A percentile compares a stretch with the other conserved stretches of the same genome.
Evolutionary conservation across 75 land plant species (phyloP).

Genomic region (Isoetes taiwanensis): DNA sequence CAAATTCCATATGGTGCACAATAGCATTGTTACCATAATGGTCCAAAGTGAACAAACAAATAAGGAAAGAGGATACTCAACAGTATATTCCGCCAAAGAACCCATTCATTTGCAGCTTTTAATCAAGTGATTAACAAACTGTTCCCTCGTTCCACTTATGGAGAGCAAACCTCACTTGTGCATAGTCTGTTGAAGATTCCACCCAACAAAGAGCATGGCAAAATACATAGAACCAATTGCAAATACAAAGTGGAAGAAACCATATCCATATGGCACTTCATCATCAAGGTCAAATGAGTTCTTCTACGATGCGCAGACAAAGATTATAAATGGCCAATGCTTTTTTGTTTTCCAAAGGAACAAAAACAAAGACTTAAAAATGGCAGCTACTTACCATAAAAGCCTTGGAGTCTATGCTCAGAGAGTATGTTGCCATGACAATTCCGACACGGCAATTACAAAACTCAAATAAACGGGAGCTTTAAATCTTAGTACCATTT

Average conservation of each 20-base stretch:
- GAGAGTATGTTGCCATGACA: constrained; percentile 87
- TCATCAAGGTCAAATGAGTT: constrained; percentile 37
- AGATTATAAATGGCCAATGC: neutral
- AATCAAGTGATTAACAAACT: too few species aligned
- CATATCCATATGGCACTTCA: constrained; percentile 88
- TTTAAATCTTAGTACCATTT: too few species aligned
- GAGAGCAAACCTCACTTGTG: constrained; percentile 43
- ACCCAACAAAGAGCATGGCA: constrained; percentile 83
- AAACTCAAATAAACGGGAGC: constrained; percentile 60
- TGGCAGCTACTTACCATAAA: constrained; percentile 41
- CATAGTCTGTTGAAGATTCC: constrained; percentile 74
- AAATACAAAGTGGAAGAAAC: constrained; percentile 96
- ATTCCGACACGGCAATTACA: constrained; percentile 64
- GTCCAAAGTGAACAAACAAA: too few species aligned
- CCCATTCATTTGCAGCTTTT: too few species aligned
- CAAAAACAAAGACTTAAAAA: neutral
- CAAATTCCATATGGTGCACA: too few species aligned
- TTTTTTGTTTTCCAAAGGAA: neutral
- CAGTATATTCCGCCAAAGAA: too few species aligned
- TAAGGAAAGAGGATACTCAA: too few species aligned
- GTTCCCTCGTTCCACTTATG: too few species aligned
- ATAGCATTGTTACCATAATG: too few species aligned
- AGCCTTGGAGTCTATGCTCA: constrained; percentile 74
- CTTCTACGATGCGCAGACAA: too few species aligned
- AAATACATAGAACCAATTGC: constrained; percentile 95